Evolutionary conservation across 257 asterid genomes (phyloP), one percentile per base, ranked within the genome.

Genomic region (Solanum corneliomulleri): DNA sequence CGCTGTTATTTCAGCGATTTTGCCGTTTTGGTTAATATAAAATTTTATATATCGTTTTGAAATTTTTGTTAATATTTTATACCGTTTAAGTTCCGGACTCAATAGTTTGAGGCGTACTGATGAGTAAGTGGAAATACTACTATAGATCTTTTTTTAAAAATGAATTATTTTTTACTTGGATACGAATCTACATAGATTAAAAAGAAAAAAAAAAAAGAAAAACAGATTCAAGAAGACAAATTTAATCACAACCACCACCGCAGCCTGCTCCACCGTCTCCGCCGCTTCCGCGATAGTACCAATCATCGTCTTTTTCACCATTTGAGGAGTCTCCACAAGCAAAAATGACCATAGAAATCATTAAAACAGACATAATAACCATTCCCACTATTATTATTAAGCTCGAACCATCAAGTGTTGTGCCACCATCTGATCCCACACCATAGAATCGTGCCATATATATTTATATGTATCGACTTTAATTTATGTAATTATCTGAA

Each of bases 281-380:
- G 15, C 76, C 76, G 31, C 76, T 20, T 31, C 76, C 76, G 16
- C 6, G n/a, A 31, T 45, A 68, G 20, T 66, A 9, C 10, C 64
- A 85, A 11, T 52, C 47, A 0, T 69, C 86, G 1, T 45, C 82
- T 15, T 20, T 77, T 11, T 4, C 37, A 0, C 11, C 49, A 14
- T 29, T 71, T 25, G 70, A 44, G 23, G 39, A 11, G 20, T 86
- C 86, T 0, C n/a, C 89, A 56, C 89, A 89, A 15, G 85, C 86
- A 68, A 87, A 78, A 66, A 89, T 68, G 71, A 85, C 29, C 87
- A 85, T 71, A 56, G 89, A 89, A 4, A 87, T 3, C 47, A 87
- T 78, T 62, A 82, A 27, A 44, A 60, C 11, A 42, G 89, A 82
- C 87, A 88, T 82, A 3, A 86, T 60, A 14, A 88, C n/a, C 87